A percentile compares a stretch with the other conserved stretches of the same genome.
Evolutionary conservation across 2,329 filamentous ascomycete genomes (phyloP).

Genomic region (Exophiala aquamarina): DNA sequence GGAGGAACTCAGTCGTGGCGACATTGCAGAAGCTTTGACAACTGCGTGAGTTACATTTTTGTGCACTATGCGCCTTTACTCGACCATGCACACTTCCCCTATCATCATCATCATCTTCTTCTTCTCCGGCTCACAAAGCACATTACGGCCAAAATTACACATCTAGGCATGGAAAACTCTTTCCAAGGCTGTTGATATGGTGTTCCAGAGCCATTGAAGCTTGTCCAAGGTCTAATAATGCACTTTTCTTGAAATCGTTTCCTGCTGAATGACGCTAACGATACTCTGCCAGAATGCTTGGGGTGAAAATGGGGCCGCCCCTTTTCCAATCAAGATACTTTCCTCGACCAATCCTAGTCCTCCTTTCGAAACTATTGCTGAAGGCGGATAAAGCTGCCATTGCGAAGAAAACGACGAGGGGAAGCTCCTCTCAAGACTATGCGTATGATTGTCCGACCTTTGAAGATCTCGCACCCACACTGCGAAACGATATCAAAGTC

Average conservation of each 20-base stretch:
- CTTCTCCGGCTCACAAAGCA: no score
- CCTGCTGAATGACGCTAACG: no score
- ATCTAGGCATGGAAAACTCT: no score
- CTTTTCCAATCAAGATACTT: constrained; percentile 14
- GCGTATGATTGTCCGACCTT: neutral
- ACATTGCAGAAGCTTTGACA: constrained; percentile 10
- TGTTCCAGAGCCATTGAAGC: no score
- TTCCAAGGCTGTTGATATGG: no score
- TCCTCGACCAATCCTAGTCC: constrained; percentile 7
- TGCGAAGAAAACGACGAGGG: neutral
- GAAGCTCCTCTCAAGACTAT: no score
- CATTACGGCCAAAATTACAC: no score
- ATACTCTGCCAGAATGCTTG: constrained; percentile 7
- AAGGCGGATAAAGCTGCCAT: constrained; percentile 2
- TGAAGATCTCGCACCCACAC: constrained; percentile 9
- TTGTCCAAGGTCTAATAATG: no score
- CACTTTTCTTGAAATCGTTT: no score
- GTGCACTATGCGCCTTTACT: no score
- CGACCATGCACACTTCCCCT: no score
- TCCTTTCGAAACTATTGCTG: constrained; percentile 11
- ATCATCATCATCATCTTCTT: no score
- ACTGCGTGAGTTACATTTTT: constrained; percentile 2
- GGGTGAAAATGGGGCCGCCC: constrained; percentile 12
- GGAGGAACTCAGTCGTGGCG: constrained; percentile 8
- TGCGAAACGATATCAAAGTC: constrained; percentile 12